These are phyloP conservation scores for Cornus controversa DNA, from an alignment of 148 eudicot species.

Conservation along the genomic window DNA sequence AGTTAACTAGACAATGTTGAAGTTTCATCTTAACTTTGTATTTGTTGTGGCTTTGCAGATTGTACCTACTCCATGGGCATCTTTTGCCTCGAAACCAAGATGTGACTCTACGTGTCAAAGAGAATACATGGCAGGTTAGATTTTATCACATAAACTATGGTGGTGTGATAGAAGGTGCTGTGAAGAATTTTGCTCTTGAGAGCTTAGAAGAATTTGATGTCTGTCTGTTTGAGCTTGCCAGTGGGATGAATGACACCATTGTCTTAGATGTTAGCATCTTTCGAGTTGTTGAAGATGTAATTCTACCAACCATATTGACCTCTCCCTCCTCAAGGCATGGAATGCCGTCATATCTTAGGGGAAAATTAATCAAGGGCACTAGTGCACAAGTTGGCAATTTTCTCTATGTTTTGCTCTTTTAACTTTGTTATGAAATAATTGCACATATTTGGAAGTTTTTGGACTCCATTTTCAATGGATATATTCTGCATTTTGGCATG, in stretches of 20 bases:
- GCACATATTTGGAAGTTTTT: no score
- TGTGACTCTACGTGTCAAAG: slow-evolving; percentile 25
- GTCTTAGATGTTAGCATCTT: slow-evolving; percentile 44
- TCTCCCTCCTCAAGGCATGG: neutral
- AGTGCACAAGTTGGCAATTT: neutral
- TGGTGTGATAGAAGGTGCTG: slow-evolving; percentile 19
- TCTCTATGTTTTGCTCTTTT: no score
- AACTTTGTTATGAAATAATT: no score
- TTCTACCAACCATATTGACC: neutral
- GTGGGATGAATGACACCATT: neutral
- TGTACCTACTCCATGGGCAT: slow-evolving; percentile 38
- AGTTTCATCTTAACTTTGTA: neutral
- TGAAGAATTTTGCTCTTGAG: slow-evolving; percentile 40
- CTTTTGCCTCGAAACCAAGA: slow-evolving; percentile 11
- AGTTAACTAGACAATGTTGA: no score
- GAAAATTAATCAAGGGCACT: neutral
- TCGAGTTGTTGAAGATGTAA: slow-evolving; percentile 36
- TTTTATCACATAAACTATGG: neutral
- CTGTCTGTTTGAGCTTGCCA: slow-evolving; percentile 39
- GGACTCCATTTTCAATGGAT: no score
- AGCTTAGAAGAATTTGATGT: slow-evolving; percentile 51
- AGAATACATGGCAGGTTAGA: slow-evolving; percentile 30
- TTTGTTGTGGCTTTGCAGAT: slow-evolving; percentile 20
- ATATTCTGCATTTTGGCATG: neutral
- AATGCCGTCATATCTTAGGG: neutral